Conservation (phyloP, 2,329 filamentous ascomycete species). For the Ceratocystis cubensis region DNA sequence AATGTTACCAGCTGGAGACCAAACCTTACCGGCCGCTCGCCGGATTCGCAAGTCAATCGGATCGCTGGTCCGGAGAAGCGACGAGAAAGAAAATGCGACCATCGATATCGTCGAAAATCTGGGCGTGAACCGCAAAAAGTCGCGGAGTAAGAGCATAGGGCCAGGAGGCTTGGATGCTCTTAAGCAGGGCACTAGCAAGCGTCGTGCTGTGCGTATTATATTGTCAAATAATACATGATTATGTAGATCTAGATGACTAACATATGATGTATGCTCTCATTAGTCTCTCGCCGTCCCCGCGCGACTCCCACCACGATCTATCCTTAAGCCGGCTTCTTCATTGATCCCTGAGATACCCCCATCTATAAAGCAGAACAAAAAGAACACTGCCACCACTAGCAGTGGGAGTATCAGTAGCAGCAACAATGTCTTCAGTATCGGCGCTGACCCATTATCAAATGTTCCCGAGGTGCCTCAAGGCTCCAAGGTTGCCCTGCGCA, state of each 20-base stretch:
- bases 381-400: background rate
- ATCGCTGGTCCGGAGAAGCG: constrained; percentile 37
- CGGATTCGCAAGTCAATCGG: constrained; percentile 62
- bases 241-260: background rate
- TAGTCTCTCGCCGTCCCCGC: constrained; percentile 45
- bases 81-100: constrained; percentile 65
- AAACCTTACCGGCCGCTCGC: constrained; percentile 43
- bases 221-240: background rate
- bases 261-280: background rate
- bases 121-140: constrained; percentile 50
- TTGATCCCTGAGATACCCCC: constrained; percentile 47
- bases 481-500: constrained; percentile 49
- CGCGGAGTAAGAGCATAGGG: constrained; percentile 89
- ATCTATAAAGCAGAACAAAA: constrained; percentile 24
- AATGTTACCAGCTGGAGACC: constrained; percentile 19
- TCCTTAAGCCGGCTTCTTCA: constrained; percentile 68
- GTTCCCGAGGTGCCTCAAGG: constrained; percentile 25
- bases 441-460: constrained; percentile 19
- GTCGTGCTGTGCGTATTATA: constrained; percentile 53
- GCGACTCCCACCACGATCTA: constrained; percentile 49
- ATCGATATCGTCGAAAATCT: constrained; percentile 47
- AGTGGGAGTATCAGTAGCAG: background rate
- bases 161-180: constrained; percentile 79
- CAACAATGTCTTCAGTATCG: constrained; percentile 15
- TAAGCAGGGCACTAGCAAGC: constrained; percentile 61